Conservation (phyloP, 2,329 filamentous ascomycete genomes). For the Ophiostoma sp. region DNA sequence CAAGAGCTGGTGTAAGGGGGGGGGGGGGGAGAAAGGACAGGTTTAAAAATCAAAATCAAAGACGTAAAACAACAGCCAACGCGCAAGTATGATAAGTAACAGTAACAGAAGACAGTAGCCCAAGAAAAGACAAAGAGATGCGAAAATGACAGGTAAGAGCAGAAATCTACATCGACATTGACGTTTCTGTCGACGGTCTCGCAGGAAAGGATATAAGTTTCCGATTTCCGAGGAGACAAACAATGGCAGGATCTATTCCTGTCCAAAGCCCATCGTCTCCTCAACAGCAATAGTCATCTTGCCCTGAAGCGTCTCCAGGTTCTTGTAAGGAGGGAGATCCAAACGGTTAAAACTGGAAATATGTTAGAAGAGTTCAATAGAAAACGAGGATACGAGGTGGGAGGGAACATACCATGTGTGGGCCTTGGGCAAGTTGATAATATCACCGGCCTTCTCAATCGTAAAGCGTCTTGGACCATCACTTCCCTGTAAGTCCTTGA, state of each 20-base stretch:
- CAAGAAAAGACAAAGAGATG: background rate
- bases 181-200: background rate
- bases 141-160: background rate
- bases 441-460: conserved; percentile 95
- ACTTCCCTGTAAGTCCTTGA: conserved; percentile 97
- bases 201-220: background rate
- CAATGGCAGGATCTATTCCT: conserved; percentile 67
- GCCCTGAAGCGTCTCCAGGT: conserved; percentile 75
- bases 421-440: conserved; percentile 88
- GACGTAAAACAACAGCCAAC: background rate
- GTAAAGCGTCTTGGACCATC: conserved; percentile 95
- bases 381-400: background rate
- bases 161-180: background rate
- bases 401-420: conserved; percentile 86
- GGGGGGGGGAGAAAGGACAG: background rate
- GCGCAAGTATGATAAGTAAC: background rate
- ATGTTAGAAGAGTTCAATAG: background rate
- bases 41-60: background rate
- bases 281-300: conserved; percentile 97
- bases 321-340: conserved; percentile 82
- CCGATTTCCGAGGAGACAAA: background rate
- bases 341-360: background rate
- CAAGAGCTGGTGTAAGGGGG: background rate
- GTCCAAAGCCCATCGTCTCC: conserved; percentile 97
- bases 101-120: background rate